phyloP scores from a whole-genome alignment of 495 filamentous ascomycete species.

The Copromyces sp. region DNA sequence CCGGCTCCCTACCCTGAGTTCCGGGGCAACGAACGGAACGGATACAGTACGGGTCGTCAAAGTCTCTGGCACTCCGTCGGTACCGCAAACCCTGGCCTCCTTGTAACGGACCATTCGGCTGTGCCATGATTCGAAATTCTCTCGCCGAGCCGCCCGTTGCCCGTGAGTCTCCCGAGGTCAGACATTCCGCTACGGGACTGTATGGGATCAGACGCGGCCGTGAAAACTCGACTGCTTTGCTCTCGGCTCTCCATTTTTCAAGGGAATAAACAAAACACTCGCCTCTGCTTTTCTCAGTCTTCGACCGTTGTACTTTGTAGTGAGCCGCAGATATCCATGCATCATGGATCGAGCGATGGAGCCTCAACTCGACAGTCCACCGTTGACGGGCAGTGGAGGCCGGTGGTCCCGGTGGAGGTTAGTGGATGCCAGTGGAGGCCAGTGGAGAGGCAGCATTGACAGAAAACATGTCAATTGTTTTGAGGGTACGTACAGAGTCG shows the following conservation, averaged over 20 bases:
- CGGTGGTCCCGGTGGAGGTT: not conserved
- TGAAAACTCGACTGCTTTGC: not conserved
- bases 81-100: not conserved
- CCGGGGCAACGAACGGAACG: not conserved
- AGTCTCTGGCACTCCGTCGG: not conserved
- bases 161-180: not conserved
- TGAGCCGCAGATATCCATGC: not conserved
- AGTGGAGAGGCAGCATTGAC: not conserved
- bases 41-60: not conserved
- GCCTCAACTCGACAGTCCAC: not conserved
- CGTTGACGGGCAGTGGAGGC: not conserved
- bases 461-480: not conserved
- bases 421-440: not conserved
- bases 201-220: not conserved
- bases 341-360: not conserved
- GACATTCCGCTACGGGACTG: not conserved
- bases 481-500: not conserved
- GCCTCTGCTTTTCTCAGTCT: not conserved
- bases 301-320: not conserved
- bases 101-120: not conserved
- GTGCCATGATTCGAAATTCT: not conserved
- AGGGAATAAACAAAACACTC: not conserved
- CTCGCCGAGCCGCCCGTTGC: not conserved
- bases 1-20: not conserved
- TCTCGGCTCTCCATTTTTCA: not conserved